A percentile compares a stretch with the other conserved stretches of the same genome.
Evolutionary conservation across 1,284 basidiomycete species (phyloP).

Genomic region (Heliocybe sulcata): DNA sequence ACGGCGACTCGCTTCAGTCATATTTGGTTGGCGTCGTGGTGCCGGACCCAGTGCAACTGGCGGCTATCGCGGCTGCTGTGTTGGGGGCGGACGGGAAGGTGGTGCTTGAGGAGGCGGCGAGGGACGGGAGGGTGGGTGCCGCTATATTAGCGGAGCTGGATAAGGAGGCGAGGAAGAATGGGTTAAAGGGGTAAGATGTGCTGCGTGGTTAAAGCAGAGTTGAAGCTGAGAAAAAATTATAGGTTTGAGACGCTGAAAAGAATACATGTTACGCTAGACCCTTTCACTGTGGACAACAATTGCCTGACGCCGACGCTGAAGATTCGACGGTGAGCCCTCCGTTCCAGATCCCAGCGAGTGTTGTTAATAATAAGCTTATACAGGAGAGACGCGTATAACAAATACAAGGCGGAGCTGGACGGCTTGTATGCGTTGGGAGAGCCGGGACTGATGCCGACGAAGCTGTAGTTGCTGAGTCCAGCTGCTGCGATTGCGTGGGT

Average conservation of each 20-base stretch:
- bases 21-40: conserved; percentile 82
- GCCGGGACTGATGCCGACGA: too few species aligned
- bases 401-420: conserved; percentile 60
- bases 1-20: conserved; percentile 82
- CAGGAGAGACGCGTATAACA: conserved; percentile 62
- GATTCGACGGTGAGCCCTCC: conserved; percentile 44
- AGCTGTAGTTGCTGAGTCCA: too few species aligned
- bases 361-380: background rate
- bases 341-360: background rate
- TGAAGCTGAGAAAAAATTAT: conserved; percentile 2
- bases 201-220: background rate
- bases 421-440: conserved; percentile 61
- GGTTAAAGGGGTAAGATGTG: conserved; percentile 67
- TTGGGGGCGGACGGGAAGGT: conserved; percentile 53
- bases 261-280: conserved; percentile 62
- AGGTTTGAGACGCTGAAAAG: conserved; percentile 84
- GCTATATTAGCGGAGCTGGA: conserved; percentile 54
- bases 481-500: too few species aligned
- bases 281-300: conserved; percentile 72
- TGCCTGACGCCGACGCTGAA: conserved; percentile 83
- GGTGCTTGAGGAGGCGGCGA: conserved; percentile 41
- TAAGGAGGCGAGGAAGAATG: conserved; percentile 53
- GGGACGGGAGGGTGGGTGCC: conserved; percentile 57
- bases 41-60: conserved; percentile 67
- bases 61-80: conserved; percentile 50